A percentile compares a stretch with the other conserved stretches of the same genome.
Evolutionary conservation across 805 yeast genomes (phyloP).

Genomic region (Alloascoidea hylecoeti): DNA sequence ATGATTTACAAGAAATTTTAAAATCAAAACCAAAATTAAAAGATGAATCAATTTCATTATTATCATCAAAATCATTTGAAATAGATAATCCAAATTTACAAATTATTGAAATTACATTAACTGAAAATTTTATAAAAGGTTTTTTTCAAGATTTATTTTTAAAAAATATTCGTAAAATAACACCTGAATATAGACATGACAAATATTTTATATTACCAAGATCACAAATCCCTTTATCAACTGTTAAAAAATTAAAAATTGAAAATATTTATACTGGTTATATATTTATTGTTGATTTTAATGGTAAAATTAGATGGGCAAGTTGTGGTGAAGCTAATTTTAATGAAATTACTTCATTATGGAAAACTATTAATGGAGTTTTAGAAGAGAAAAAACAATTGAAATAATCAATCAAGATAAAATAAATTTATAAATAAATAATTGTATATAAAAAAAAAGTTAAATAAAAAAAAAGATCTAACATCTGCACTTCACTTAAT

Average conservation of each 20-base stretch:
- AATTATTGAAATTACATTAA: conserved; percentile 62
- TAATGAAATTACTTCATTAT: conserved; percentile 47
- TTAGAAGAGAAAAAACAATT: conserved; percentile 27
- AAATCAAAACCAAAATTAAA: conserved; percentile 18
- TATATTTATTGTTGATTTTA: conserved; percentile 60
- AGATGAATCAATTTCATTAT: not conserved
- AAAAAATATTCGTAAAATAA: conserved; percentile 24
- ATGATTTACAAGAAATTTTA: conserved; percentile 24
- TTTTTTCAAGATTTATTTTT: conserved; percentile 41
- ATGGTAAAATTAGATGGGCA: conserved; percentile 79
- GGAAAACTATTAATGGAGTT: conserved; percentile 53
- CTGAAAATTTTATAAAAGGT: conserved; percentile 62
- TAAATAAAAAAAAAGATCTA: too few species aligned
- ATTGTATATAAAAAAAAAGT: too few species aligned
- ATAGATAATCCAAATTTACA: conserved; percentile 41
- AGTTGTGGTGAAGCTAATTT: conserved; percentile 69
- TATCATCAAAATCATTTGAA: not conserved
- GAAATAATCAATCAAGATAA: too few species aligned
- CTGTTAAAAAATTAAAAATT: conserved; percentile 45
- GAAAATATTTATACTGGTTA: conserved; percentile 77
- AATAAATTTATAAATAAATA: too few species aligned
- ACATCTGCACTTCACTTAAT: too few species aligned
- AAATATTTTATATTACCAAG: conserved; percentile 54
- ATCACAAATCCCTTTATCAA: conserved; percentile 36
- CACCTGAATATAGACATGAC: conserved; percentile 35